phyloP scores from a whole-genome alignment of 192 early-diverging fungal genomes.

The Podila epigama region DNA sequence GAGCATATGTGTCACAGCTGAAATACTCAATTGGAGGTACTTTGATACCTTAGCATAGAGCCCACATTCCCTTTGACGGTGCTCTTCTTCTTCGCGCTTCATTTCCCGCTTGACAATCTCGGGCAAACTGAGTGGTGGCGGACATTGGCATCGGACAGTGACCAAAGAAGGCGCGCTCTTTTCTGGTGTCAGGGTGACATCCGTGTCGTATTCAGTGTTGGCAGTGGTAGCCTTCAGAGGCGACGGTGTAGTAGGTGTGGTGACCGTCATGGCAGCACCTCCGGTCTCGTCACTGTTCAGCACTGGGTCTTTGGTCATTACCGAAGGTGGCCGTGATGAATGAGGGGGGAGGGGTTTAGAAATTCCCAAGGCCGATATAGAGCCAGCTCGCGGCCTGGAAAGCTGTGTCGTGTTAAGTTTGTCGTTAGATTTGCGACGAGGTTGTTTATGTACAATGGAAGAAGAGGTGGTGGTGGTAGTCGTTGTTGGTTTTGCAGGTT shows the following conservation, averaged over 20 bases:
- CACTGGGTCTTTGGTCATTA: neutral
- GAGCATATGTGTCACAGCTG: neutral
- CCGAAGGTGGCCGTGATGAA: neutral
- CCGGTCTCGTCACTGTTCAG: neutral
- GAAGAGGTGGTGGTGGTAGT: neutral
- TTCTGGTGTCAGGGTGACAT: neutral
- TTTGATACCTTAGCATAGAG: constrained; percentile 38
- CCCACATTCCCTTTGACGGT: constrained; percentile 25
- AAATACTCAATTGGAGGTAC: neutral
- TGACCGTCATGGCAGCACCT: neutral
- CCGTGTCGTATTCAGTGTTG: neutral
- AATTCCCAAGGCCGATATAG: neutral
- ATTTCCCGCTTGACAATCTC: constrained; percentile 36
- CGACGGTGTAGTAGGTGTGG: constrained; percentile 7
- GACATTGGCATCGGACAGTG: constrained; percentile 10
- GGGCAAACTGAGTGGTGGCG: constrained; percentile 20
- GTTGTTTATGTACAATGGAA: neutral
- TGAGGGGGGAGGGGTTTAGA: neutral
- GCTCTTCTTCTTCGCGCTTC: constrained; percentile 27
- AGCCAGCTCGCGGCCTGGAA: neutral
- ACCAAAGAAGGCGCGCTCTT: neutral
- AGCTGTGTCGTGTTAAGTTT: neutral
- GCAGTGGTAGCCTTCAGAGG: constrained; percentile 8
- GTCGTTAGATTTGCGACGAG: neutral
- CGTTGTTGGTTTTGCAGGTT: neutral